Base-by-base conservation (phyloP, 768 basidiomycete genomes). In the Boletus reticulatus region DNA sequence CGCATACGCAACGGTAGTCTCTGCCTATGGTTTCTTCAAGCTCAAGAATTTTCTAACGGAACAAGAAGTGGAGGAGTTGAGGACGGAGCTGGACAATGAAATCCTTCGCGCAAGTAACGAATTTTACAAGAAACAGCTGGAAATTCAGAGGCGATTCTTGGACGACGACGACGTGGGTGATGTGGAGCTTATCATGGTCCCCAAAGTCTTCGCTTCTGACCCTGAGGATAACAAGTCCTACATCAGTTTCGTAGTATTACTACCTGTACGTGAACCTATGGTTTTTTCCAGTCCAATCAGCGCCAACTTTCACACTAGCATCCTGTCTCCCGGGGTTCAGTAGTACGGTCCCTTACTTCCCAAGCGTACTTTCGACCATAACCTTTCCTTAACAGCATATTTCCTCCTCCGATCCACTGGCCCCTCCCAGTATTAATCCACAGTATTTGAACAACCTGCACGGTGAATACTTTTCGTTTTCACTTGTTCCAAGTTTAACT, bases 1-100 rank as follows among this genome's bases (percentile, higher is more conserved):
- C 3, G 50, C 32, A n/a, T 63, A 64, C 12, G 62, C 58, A 2
- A 61, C 62, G 11, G 57, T 58, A 1, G 34, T 41, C 22, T 64
- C 58, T 4, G 46, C 43, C 17, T 64, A 61, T 39, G 58, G 62
- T 16, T 63, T 63, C 52, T 50, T 64, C 43, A 63, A 64, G 32
- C 47, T 63, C 16, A 43, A 42, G 49, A 43, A 61, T n/a, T 56
- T 64, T 39, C 39, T 63, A 32, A 43, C 49, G 11, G 22, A 48
- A 10, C 11, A 20, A 16, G 62, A 63, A 29, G 51, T 64, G 24
- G 3, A 48, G 1, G 62, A 61, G 37, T 34, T 63, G 39, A 56
- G 64, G 55, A 24, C 0, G 1, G 54, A 61, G 31, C 27, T 63
- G n/a, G 52, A 61, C 2, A 24, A 2, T 3, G 58, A 61, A 29